phyloP scores from a whole-genome alignment of 2,329 filamentous ascomycete species.

The Xylaria sp. region DNA sequence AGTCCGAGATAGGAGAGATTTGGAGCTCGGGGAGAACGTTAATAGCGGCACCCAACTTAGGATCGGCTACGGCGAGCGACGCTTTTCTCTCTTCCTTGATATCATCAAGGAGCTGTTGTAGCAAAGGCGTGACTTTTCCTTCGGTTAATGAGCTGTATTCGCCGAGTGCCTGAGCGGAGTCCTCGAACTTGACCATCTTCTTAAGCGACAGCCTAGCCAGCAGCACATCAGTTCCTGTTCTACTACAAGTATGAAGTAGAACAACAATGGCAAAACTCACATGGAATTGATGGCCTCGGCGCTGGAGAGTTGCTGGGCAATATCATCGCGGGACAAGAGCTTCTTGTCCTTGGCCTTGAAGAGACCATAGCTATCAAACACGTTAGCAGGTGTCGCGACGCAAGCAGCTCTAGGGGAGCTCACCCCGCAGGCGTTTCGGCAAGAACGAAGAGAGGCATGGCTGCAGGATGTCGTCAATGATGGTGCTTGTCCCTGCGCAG shows the following conservation, averaged over 20 bases:
- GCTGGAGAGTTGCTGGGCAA: conserved; percentile 75
- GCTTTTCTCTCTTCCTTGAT: conserved; percentile 98
- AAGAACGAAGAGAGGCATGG: conserved; percentile 90
- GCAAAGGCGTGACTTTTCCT: conserved; percentile 90
- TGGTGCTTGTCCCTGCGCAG: conserved; percentile 34
- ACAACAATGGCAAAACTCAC: conserved; percentile 57
- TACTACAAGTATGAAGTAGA: conserved; percentile 1
- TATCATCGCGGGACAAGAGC: conserved; percentile 84
- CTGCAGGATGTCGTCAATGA: conserved; percentile 42
- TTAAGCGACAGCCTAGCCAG: conserved; percentile 82
- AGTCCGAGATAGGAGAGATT: conserved; percentile 82
- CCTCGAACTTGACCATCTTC: conserved; percentile 97
- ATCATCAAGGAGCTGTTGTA: conserved; percentile 80
- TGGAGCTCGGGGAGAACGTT: conserved; percentile 88
- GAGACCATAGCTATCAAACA: conserved; percentile 80
- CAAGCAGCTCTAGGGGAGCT: conserved; percentile 42
- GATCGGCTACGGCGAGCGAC: conserved; percentile 90
- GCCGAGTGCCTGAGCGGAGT: conserved; percentile 85
- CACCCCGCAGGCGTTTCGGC: conserved; percentile 87
- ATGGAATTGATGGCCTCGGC: conserved; percentile 86
- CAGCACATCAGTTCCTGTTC: not conserved
- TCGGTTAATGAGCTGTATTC: conserved; percentile 89
- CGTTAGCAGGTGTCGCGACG: conserved; percentile 28
- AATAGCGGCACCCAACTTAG: conserved; percentile 90
- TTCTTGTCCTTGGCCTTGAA: conserved; percentile 99